Conservation (phyloP, 257 asterid species). For the Jacaranda copaia region DNA sequence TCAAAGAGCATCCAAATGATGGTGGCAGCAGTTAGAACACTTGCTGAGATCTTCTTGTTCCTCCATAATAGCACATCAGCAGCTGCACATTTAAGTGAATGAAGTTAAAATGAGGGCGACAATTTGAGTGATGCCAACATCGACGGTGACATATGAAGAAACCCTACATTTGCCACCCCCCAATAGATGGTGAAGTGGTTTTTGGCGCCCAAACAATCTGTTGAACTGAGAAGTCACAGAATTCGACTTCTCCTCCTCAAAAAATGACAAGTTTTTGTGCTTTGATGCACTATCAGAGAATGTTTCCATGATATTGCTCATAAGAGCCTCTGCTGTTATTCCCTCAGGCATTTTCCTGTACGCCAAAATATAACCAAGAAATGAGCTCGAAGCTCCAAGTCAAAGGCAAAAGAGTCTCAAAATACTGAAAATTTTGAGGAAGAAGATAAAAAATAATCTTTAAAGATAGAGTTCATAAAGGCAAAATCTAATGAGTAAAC, state of each 20-base stretch:
- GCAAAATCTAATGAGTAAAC: too few species aligned
- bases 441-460: not conserved
- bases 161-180: constrained; percentile 84
- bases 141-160: not conserved
- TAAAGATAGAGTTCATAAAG: not conserved
- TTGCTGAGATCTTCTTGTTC: constrained; percentile 76
- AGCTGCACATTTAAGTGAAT: constrained; percentile 48
- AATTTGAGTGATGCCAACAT: not conserved
- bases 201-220: constrained; percentile 77
- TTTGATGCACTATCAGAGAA: constrained; percentile 58
- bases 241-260: constrained; percentile 52
- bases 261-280: constrained; percentile 56
- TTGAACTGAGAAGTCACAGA: constrained; percentile 56
- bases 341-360: constrained; percentile 72
- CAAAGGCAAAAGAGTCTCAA: not conserved
- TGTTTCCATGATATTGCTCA: constrained; percentile 65
- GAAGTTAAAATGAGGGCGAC: not conserved
- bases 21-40: constrained; percentile 63
- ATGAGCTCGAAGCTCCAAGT: not conserved
- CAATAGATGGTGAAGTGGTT: constrained; percentile 73
- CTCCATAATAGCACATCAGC: constrained; percentile 84
- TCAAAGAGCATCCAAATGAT: constrained; percentile 70
- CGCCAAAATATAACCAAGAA: not conserved
- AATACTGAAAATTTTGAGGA: not conserved
- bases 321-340: constrained; percentile 64